Base-by-base conservation (phyloP, 2,329 filamentous ascomycete species). In the Diaporthe amygdali region DNA sequence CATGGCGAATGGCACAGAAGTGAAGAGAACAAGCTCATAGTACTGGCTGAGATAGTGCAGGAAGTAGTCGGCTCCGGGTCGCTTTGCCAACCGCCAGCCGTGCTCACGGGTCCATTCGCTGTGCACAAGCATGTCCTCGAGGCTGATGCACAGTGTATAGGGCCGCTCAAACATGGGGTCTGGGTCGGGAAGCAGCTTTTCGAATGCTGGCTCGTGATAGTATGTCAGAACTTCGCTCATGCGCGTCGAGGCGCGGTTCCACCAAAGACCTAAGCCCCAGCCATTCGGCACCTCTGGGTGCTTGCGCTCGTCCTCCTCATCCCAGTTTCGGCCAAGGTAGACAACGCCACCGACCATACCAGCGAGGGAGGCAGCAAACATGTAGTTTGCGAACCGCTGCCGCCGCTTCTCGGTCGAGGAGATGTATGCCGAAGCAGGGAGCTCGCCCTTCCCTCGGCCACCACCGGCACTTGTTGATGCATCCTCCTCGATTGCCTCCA, bases 1-100 rank as follows among this genome's bases (percentile, higher is more conserved):
- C 79, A 94, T 93, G 78, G 91, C 91, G 78, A 91, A 94, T 0
- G 96, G 95, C 56, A 96, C 92, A 47, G 90, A 94, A 39, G 96
- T 99, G 85, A 98, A 99, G 74, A 99, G 90, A 66, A 98, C 96
- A 68, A 99, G 87, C 82, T 99, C 96, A 80, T 98, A 99, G 87
- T 99, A 98, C 82, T 98, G 95, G 83, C 94, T 96, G 61, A 99
- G 89, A 82, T 99, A 99, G 79, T 94, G 94, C 74, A 99, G 85
- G 85, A 99, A 99, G 85, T 99, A 99, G 84, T 99, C 96, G 73
- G 97, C 90, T 55, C 96, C 96, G 44, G 96, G 96, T 63, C 96
- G 90, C 86, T 99, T 99, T 34, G 96, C 96, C 73, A 97, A 89
- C 76, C 96, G 91, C 95, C 96, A 99, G 71, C 96, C 96, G 79